Percentiles rank a stretch among this genome's conserved stretches.
These are phyloP conservation scores for Polytrichum commune DNA, from an alignment of 225 moss, liverwort and hornwort genomes.

Conservation along the genomic window DNA sequence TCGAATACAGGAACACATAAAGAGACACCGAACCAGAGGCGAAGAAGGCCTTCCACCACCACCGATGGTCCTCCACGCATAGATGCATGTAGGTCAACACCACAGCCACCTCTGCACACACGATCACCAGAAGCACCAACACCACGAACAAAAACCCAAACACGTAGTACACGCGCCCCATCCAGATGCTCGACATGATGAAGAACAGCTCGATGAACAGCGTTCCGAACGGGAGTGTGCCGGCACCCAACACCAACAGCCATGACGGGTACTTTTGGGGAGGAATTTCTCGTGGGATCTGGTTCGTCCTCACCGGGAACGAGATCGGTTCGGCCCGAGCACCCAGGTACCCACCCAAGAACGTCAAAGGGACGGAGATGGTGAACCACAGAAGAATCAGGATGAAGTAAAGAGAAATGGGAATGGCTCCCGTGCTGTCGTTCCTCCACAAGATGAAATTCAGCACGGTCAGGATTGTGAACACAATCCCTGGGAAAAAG, in stretches of 20 bases:
- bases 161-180: conserved; percentile 89
- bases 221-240: conserved; percentile 86
- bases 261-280: conserved; percentile 88
- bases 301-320: conserved; percentile 91
- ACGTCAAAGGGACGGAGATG: conserved; percentile 84
- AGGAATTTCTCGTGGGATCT: conserved; percentile 86
- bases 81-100: conserved; percentile 95
- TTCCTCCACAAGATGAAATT: conserved; percentile 79
- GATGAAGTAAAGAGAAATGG: conserved; percentile 79
- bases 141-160: conserved; percentile 89
- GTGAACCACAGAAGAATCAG: conserved; percentile 83
- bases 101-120: conserved; percentile 90
- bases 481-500: conserved; percentile 90
- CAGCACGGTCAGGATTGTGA: conserved; percentile 71
- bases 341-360: conserved; percentile 75
- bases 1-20: conserved; percentile 83
- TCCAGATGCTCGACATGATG: conserved; percentile 98
- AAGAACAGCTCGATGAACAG: conserved; percentile 97
- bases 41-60: conserved; percentile 99
- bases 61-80: conserved; percentile 88
- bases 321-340: conserved; percentile 65
- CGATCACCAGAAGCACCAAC: conserved; percentile 73
- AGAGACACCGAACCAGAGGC: conserved; percentile 89
- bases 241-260: conserved; percentile 81
- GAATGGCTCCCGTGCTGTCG: conserved; percentile 89